phyloP scores from a whole-genome alignment of 495 filamentous ascomycete species.

The Ramalina intermedia region DNA sequence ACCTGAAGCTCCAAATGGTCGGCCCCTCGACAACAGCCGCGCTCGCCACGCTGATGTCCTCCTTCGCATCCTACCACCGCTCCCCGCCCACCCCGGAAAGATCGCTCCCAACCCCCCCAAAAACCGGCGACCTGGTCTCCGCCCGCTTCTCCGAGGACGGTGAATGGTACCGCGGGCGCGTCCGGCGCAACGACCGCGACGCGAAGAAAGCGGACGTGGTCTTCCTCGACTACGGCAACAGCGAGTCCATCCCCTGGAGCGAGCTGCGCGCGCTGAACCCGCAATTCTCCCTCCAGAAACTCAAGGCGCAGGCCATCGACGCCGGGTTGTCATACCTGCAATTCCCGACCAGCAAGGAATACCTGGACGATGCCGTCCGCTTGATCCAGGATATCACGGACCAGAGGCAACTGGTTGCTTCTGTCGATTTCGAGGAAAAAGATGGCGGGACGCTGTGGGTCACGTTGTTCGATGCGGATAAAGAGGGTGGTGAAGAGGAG shows the following conservation, averaged over 20 bases:
- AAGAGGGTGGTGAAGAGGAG: slow-evolving; percentile 42
- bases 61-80: slow-evolving; percentile 77
- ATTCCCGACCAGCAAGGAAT: slow-evolving; percentile 63
- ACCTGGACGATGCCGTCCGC: slow-evolving; percentile 60
- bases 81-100: slow-evolving; percentile 54
- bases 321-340: slow-evolving; percentile 80
- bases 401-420: slow-evolving; percentile 65
- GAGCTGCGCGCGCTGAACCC: slow-evolving; percentile 64
- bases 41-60: slow-evolving; percentile 69
- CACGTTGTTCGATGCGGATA: slow-evolving; percentile 64
- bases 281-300: slow-evolving; percentile 62
- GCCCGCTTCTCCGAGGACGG: slow-evolving; percentile 77
- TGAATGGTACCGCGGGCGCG: slow-evolving; percentile 85
- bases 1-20: slow-evolving; percentile 77
- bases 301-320: slow-evolving; percentile 76
- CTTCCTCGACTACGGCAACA: slow-evolving; percentile 96
- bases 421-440: slow-evolving; percentile 67
- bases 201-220: slow-evolving; percentile 76
- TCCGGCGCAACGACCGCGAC: slow-evolving; percentile 83
- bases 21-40: slow-evolving; percentile 60
- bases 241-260: slow-evolving; percentile 72
- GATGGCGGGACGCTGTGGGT: slow-evolving; percentile 61
- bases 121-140: slow-evolving; percentile 79
- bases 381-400: slow-evolving; percentile 53
- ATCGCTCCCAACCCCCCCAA: slow-evolving; percentile 60